Evolutionary conservation across 495 filamentous ascomycete species (phyloP).

Genomic region (Bombardia bombarda): DNA sequence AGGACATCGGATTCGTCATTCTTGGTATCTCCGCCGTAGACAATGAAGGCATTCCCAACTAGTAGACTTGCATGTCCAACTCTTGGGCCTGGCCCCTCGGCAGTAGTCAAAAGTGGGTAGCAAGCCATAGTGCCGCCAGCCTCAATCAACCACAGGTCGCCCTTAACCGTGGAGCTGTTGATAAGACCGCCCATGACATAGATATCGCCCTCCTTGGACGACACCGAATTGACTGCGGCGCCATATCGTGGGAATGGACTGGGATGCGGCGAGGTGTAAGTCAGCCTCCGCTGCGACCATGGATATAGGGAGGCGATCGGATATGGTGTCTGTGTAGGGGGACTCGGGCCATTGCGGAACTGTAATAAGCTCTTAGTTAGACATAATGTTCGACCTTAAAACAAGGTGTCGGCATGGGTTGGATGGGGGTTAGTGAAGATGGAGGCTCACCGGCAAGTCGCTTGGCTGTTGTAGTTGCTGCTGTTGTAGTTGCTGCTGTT

Average conservation of each 20-base stretch:
- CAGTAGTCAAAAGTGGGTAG: conserved; percentile 82
- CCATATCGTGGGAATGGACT: conserved; percentile 97
- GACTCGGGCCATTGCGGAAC: conserved; percentile 37
- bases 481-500: too few relatives aligned
- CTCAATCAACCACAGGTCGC: conserved; percentile 97
- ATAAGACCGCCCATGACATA: conserved; percentile 98
- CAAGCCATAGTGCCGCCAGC: conserved; percentile 81
- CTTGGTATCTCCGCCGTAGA: conserved; percentile 98
- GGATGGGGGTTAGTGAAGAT: not conserved
- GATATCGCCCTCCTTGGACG: conserved; percentile 93
- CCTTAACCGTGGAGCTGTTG: conserved; percentile 88
- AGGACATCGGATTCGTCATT: conserved; percentile 83
- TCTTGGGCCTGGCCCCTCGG: conserved; percentile 89
- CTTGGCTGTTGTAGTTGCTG: too few relatives aligned
- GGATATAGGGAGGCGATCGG: conserved; percentile 69
- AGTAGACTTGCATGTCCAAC: conserved; percentile 93
- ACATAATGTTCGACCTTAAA: not conserved
- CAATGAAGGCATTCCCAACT: conserved; percentile 98
- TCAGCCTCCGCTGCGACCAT: conserved; percentile 86
- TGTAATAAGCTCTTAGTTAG: conserved; percentile 8
- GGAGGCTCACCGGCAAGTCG: conserved; percentile 40
- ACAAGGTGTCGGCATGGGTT: not conserved
- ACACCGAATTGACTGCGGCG: conserved; percentile 84
- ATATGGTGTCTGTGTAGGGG: conserved; percentile 20
- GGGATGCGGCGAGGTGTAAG: conserved; percentile 71